Conservation (phyloP, 176 grass and related monocot species). For the Carex cristatella region DNA sequence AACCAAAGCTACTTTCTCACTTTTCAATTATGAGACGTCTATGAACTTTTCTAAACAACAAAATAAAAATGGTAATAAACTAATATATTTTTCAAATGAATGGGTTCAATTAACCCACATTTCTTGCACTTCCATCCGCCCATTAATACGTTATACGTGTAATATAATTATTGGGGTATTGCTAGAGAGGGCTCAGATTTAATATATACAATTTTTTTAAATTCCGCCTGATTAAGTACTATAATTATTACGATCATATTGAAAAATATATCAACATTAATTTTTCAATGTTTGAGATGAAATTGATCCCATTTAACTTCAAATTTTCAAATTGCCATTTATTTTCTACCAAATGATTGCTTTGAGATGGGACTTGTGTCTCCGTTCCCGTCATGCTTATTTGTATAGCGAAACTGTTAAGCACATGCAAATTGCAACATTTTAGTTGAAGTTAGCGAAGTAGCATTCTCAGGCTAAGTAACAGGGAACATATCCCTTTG, state of each 20-base stretch:
- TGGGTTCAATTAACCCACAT: too few species aligned
- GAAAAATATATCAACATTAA: not conserved
- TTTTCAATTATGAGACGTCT: too few species aligned
- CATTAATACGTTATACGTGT: too few species aligned
- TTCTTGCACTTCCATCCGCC: too few species aligned
- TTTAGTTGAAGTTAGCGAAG: slow-evolving; percentile 4
- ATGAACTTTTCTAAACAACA: too few species aligned
- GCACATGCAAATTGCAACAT: not conserved
- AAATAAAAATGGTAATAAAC: too few species aligned
- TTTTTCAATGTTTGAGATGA: not conserved
- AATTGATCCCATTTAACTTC: too few species aligned
- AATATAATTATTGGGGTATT: too few species aligned
- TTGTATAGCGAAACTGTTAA: not conserved
- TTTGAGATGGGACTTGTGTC: slow-evolving; percentile 9
- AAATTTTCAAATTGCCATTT: too few species aligned
- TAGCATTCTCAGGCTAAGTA: not conserved
- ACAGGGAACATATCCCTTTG: slow-evolving; percentile 1
- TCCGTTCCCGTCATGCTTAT: not conserved
- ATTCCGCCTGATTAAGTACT: not conserved
- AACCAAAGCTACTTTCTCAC: not conserved
- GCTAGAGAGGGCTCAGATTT: too few species aligned
- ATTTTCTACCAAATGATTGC: not conserved
- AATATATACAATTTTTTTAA: too few species aligned
- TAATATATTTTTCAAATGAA: too few species aligned
- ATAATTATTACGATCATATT: not conserved